These are phyloP conservation scores for Cytospora leucostoma DNA, from an alignment of 2,329 filamentous ascomycete genomes.

Conservation along the genomic window DNA sequence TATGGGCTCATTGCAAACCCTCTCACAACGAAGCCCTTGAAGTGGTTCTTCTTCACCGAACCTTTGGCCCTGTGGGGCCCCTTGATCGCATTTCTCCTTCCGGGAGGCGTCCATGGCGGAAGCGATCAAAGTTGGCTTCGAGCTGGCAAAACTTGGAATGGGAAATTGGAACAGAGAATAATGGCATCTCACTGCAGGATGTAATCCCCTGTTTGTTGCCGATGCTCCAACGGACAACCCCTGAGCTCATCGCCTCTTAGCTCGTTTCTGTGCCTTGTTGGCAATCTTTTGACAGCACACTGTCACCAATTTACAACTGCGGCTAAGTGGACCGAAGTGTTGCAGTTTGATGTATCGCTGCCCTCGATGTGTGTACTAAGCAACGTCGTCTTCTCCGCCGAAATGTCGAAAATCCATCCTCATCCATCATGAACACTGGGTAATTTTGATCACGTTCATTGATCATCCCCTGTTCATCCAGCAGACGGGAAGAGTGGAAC, in stretches of 20 bases:
- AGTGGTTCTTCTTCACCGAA: not conserved
- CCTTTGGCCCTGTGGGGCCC: not conserved
- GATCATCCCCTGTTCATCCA: not conserved
- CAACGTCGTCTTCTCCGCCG: not conserved
- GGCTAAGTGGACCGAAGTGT: not conserved
- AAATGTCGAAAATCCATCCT: not conserved
- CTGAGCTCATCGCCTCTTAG: slow-evolving; percentile 8
- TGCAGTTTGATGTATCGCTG: not conserved
- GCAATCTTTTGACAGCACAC: not conserved
- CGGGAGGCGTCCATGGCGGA: slow-evolving; percentile 9
- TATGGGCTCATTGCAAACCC: not conserved
- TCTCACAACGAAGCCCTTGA: not conserved
- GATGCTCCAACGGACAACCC: slow-evolving; percentile 10
- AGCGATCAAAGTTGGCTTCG: slow-evolving; percentile 11
- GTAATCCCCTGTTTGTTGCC: slow-evolving; percentile 14
- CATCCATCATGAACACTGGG: not conserved
- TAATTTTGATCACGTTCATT: not conserved
- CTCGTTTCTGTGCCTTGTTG: slow-evolving; percentile 7
- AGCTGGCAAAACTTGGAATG: slow-evolving; percentile 27
- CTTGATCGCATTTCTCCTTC: not conserved
- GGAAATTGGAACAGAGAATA: slow-evolving; percentile 23
- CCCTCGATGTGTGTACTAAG: not conserved
- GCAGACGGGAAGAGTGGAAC: slow-evolving; percentile 21
- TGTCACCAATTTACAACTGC: not conserved
- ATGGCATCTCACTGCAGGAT: slow-evolving; percentile 26